Evolutionary conservation across 306 rosid genomes (phyloP).

Genomic region (Lagenaria siceraria): DNA sequence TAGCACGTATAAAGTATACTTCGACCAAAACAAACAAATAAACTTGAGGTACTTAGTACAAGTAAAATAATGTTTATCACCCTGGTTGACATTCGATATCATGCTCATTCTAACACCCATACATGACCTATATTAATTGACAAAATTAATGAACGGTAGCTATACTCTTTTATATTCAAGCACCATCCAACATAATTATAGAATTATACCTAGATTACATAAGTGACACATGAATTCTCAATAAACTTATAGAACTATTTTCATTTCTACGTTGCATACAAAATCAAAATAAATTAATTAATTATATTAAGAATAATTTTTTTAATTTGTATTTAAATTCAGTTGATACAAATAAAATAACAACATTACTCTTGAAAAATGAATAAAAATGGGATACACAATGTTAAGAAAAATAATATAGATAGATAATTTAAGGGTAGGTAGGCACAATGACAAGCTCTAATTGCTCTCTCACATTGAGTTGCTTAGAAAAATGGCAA

Average conservation of each 20-base stretch:
- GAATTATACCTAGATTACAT: neutral
- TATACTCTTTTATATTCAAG: too few species aligned
- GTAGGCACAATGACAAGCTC: neutral
- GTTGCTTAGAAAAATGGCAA: slow-evolving; percentile 2
- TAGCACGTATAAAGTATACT: too few species aligned
- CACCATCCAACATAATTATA: neutral
- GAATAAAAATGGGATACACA: neutral
- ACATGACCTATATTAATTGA: neutral
- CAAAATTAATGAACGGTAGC: too few species aligned
- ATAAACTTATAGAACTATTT: too few species aligned
- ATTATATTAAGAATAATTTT: too few species aligned
- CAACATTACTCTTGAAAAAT: neutral
- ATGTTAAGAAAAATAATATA: neutral
- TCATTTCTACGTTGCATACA: too few species aligned
- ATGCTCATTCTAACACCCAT: neutral
- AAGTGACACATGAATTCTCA: too few species aligned
- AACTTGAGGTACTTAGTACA: neutral
- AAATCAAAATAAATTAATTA: too few species aligned
- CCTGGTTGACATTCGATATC: too few species aligned
- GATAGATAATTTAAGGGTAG: neutral
- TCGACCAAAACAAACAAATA: neutral
- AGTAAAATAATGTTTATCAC: too few species aligned
- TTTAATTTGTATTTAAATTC: too few species aligned
- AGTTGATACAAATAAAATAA: neutral
- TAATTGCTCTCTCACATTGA: neutral